These are phyloP conservation scores for Herpetomonas samuelpessoai DNA, from an alignment of 208 protist species.

Conservation along the genomic window DNA sequence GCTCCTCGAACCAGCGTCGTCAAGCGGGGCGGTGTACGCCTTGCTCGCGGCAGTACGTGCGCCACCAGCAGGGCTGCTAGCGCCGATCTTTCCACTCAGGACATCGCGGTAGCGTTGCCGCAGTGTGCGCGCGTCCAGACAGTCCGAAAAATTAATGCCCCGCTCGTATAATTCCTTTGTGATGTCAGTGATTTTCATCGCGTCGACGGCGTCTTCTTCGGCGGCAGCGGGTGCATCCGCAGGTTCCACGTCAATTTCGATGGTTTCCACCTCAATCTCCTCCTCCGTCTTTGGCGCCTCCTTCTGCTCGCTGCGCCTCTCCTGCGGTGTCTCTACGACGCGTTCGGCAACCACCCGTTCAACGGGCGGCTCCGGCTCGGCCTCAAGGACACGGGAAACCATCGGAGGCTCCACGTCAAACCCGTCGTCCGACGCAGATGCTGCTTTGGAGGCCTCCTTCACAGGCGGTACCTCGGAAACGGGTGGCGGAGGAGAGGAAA, in stretches of 20 bases:
- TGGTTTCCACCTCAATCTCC: conserved; percentile 83
- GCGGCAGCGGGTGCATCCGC: neutral
- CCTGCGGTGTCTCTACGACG: conserved; percentile 19
- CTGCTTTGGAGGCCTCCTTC: neutral
- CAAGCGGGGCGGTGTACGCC: conserved; percentile 29
- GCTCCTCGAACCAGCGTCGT: neutral
- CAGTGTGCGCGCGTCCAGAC: conserved; percentile 77
- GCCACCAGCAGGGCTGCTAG: neutral
- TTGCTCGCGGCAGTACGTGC: neutral
- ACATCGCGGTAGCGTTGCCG: conserved; percentile 85
- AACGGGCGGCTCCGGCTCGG: conserved; percentile 19
- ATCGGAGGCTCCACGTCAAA: conserved; percentile 73
- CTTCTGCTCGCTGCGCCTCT: conserved; percentile 2
- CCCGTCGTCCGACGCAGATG: conserved; percentile 16
- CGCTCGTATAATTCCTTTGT: conserved; percentile 87
- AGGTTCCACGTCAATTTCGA: conserved; percentile 80
- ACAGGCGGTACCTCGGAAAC: neutral
- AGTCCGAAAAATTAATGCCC: conserved; percentile 89
- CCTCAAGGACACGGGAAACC: conserved; percentile 45
- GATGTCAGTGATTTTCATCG: conserved; percentile 87
- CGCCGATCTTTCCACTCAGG: conserved; percentile 50
- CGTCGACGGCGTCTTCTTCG: conserved; percentile 45
- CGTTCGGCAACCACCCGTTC: conserved; percentile 79
- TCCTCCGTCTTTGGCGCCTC: conserved; percentile 17
- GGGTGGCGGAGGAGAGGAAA: conserved; percentile 45